Evolutionary conservation across 495 filamentous ascomycete species (phyloP), one percentile per base, ranked within the genome.

Genomic region (Aspergillus coremiiformis): DNA sequence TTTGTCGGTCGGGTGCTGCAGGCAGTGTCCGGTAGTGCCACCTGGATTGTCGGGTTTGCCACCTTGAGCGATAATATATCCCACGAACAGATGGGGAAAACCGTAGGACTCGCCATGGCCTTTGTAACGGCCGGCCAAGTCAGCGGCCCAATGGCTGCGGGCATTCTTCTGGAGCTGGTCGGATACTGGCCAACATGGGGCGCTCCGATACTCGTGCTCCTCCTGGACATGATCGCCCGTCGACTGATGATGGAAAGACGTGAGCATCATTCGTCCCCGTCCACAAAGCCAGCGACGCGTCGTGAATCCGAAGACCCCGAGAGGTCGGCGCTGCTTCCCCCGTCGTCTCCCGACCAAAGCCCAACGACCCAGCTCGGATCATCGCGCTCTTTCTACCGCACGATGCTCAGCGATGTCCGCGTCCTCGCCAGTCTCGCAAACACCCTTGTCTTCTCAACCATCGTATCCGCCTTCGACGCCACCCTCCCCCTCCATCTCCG

Each of bases 31-130:
- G 54, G 63, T 43, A 62, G 66, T 21, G 63, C 53, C 15, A 26
- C 64, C 24, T 70, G 57, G 57, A 66, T 70, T 29, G 64, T 66
- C 1, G 60, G 67, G 20, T 54, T 68, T 32, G 62, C 65, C 3
- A 64, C 61, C 9, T 43, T 70, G 26, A 57, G 60, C 10, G 65
- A 65, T 46, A 68, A 60, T 37, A 43, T 70, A 19, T 60, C 59
- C 5, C 39, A 56, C 8, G 58, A 68, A 15, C 56, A 68, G 33
- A 65, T 64, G 50, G 64, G 60, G 27, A 65, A 62, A 42, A 59
- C 58, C 9, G 51, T 64, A 23, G 65, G 57, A 0, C 27, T 62
- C 22, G 51, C 43, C 32, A 58, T 57, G 10, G 51, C 55, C 3
- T 41, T 66, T n/a, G 47, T 54, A 6, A 52, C 56, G 7, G 59